A percentile compares a stretch with the other conserved stretches of the same genome.
These are phyloP conservation scores for Sedum album DNA, from an alignment of 164 flowering plant genomes.

Conservation along the genomic window DNA sequence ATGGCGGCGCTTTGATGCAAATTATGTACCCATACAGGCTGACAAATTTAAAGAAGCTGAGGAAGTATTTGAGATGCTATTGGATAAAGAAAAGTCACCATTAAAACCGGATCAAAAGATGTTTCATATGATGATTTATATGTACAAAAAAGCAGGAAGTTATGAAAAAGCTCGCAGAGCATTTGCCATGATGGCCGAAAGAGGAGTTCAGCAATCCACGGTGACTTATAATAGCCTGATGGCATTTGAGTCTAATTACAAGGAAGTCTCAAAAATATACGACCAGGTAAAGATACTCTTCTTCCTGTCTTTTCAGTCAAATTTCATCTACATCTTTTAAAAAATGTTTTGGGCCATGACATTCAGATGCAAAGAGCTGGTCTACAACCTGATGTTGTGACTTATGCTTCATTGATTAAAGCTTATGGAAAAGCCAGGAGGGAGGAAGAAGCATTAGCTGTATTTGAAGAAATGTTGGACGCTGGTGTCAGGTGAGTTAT, in stretches of 20 bases:
- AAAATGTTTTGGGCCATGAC: constrained; percentile 16
- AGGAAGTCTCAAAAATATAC: constrained; percentile 83
- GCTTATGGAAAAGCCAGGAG: constrained; percentile 97
- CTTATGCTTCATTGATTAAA: constrained; percentile 76
- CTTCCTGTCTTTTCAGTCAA: neutral
- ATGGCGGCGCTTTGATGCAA: neutral
- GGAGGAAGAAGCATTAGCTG: constrained; percentile 93
- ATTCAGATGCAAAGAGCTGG: constrained; percentile 92
- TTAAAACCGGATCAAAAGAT: constrained; percentile 90
- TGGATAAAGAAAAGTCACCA: constrained; percentile 48
- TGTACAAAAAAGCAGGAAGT: constrained; percentile 77
- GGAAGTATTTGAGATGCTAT: constrained; percentile 60
- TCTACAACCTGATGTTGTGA: constrained; percentile 83
- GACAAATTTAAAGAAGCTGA: constrained; percentile 82
- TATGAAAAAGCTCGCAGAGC: constrained; percentile 73
- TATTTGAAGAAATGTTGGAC: constrained; percentile 98
- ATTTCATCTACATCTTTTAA: neutral
- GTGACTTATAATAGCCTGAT: constrained; percentile 88
- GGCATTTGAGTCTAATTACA: constrained; percentile 87
- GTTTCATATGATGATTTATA: constrained; percentile 98
- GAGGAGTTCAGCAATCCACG: constrained; percentile 68
- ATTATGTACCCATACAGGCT: constrained; percentile 37
- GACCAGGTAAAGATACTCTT: constrained; percentile 54
- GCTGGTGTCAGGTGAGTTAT: constrained; percentile 75
- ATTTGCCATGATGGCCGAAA: constrained; percentile 63